Conservation (phyloP, 2,329 filamentous ascomycete species). For the Colletotrichum cordylinicola region DNA sequence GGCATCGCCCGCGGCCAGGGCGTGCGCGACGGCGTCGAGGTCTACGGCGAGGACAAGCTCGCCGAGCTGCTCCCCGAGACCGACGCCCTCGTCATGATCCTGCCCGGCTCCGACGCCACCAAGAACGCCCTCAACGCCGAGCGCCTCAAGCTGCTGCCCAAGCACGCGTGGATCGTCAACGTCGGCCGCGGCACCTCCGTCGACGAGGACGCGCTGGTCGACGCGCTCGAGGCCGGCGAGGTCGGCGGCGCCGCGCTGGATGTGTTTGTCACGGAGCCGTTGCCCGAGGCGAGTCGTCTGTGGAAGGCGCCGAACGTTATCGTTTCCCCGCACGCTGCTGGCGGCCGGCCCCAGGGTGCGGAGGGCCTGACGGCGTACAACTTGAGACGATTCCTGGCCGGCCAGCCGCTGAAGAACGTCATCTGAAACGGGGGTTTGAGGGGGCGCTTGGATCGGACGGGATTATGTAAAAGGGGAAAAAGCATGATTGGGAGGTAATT, state of each 20-base stretch:
- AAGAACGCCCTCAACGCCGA: conserved; percentile 60
- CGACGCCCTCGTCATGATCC: conserved; percentile 72
- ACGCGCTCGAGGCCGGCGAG: conserved; percentile 46
- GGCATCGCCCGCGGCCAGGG: conserved; percentile 63
- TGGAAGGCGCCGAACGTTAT: conserved; percentile 59
- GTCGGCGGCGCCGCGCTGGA: conserved; percentile 57
- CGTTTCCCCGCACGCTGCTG: conserved; percentile 63
- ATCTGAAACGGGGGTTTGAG: conserved; percentile 30
- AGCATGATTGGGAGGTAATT: not conserved
- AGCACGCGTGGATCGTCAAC: conserved; percentile 62
- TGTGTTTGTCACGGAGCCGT: conserved; percentile 52
- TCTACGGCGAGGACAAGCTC: conserved; percentile 60
- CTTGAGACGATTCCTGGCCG: conserved; percentile 62
- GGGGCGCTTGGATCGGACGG: not conserved
- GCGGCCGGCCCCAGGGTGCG: conserved; percentile 64
- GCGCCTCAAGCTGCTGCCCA: conserved; percentile 57
- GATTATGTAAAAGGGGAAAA: not conserved
- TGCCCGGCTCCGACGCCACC: conserved; percentile 64
- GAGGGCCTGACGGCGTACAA: conserved; percentile 68
- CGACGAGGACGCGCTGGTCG: conserved; percentile 54
- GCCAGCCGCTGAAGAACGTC: conserved; percentile 63
- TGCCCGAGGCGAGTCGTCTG: conserved; percentile 47
- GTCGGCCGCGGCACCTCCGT: conserved; percentile 55
- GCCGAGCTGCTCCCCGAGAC: conserved; percentile 59
- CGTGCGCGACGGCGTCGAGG: conserved; percentile 63